Evolutionary conservation across 2,329 filamentous ascomycete genomes (phyloP).

Genomic region (Ophiostoma himal-ulmi): DNA sequence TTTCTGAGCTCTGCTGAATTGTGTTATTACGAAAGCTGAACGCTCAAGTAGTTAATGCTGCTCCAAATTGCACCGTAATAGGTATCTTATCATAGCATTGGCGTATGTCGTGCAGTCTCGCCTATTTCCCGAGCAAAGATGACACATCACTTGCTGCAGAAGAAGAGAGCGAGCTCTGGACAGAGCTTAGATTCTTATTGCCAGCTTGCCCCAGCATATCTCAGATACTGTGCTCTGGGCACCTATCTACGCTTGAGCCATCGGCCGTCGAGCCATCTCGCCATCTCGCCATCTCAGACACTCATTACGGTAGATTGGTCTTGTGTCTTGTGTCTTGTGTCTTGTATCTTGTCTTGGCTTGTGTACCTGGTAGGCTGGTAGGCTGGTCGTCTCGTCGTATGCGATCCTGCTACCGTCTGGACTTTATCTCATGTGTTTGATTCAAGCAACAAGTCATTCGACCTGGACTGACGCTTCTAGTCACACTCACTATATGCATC

Average conservation of each 20-base stretch:
- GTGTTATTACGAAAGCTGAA: too few relatives aligned
- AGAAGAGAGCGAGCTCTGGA: not conserved
- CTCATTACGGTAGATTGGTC: slow-evolving; percentile 7
- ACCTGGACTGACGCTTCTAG: not conserved
- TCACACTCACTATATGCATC: not conserved
- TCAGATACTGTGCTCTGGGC: not conserved
- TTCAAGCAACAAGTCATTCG: not conserved
- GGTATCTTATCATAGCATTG: too few relatives aligned
- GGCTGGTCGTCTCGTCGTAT: not conserved
- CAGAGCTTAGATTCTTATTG: not conserved
- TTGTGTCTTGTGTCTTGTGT: not conserved
- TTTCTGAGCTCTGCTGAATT: not conserved
- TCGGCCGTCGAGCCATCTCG: not conserved
- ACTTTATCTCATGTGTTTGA: too few relatives aligned
- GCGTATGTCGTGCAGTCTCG: slow-evolving; percentile 1
- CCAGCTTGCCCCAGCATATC: not conserved
- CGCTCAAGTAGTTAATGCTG: too few relatives aligned
- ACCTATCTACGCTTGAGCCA: too few relatives aligned
- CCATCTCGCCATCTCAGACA: slow-evolving; percentile 6
- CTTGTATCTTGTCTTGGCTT: not conserved
- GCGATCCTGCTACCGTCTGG: not conserved
- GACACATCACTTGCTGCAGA: slow-evolving; percentile 2
- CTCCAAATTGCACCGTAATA: too few relatives aligned
- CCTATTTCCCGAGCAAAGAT: slow-evolving; percentile 7
- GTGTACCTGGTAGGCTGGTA: not conserved